These are phyloP conservation scores for Cystobasidiaceae sp. DNA, from an alignment of 1,284 basidiomycete species.

Conservation along the genomic window DNA sequence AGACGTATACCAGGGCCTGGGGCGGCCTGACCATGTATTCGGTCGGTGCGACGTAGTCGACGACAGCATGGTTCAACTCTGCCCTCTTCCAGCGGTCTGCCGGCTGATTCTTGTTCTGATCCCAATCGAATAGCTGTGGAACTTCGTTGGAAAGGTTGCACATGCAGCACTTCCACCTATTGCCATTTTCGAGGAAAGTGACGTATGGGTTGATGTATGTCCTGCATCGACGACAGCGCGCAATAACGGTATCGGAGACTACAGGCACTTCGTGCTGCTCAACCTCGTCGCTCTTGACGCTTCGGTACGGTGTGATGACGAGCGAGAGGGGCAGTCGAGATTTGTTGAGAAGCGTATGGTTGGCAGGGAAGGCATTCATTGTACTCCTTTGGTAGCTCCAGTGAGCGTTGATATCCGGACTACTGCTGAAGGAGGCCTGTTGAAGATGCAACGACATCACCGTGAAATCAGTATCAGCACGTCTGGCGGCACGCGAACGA, in stretches of 20 bases:
- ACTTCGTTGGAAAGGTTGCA: slow-evolving; percentile 98
- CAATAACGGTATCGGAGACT: slow-evolving; percentile 89
- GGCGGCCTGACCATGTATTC: slow-evolving; percentile 99
- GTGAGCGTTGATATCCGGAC: slow-evolving; percentile 77
- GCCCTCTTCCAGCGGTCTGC: slow-evolving; percentile 90
- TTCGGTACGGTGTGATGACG: slow-evolving; percentile 86
- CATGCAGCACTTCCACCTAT: slow-evolving; percentile 99
- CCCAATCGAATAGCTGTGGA: slow-evolving; percentile 98
- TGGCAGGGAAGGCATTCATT: slow-evolving; percentile 88
- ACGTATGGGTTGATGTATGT: slow-evolving; percentile 99
- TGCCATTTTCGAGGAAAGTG: slow-evolving; percentile 96
- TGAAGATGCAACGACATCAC: neutral
- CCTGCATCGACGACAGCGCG: slow-evolving; percentile 91
- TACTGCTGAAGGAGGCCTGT: slow-evolving; percentile 66
- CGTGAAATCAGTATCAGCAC: neutral
- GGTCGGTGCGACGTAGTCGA: slow-evolving; percentile 95
- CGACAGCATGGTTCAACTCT: slow-evolving; percentile 87
- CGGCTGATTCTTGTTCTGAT: slow-evolving; percentile 85
- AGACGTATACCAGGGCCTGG: slow-evolving; percentile 93
- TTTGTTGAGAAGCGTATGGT: slow-evolving; percentile 81
- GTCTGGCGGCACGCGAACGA: slow-evolving; percentile 36
- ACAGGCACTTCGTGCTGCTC: slow-evolving; percentile 68
- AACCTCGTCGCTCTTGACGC: slow-evolving; percentile 54
- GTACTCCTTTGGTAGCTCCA: slow-evolving; percentile 90
- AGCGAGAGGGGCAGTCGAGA: slow-evolving; percentile 88